phyloP scores from a whole-genome alignment of 805 yeast genomes.

The Ogataea pilisensis region DNA sequence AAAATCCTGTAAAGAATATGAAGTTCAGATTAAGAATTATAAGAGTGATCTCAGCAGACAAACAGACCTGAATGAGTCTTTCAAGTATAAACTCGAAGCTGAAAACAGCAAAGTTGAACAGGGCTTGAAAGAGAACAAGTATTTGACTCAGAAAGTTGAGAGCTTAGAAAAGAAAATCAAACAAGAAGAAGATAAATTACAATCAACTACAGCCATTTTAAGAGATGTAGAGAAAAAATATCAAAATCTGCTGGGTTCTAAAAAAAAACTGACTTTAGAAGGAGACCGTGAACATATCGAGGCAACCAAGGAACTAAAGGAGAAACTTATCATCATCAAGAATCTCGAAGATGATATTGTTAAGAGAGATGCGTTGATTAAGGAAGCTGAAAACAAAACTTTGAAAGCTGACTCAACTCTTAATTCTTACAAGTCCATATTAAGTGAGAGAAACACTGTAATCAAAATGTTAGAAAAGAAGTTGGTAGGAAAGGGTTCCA shows the following conservation, averaged over 20 bases:
- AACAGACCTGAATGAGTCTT: background rate
- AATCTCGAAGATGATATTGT: background rate
- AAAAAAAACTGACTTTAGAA: background rate
- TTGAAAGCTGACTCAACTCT: no score
- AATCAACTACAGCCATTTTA: background rate
- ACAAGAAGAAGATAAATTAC: background rate
- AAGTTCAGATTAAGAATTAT: conserved; percentile 2
- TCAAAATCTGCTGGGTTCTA: background rate
- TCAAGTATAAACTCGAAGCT: background rate
- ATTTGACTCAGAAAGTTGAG: conserved; percentile 2
- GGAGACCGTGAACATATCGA: background rate
- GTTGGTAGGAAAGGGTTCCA: no score
- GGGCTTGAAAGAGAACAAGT: background rate
- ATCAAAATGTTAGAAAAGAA: no score
- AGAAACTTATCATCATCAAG: no score
- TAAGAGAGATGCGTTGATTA: background rate
- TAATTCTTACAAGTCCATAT: no score
- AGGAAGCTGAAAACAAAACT: background rate
- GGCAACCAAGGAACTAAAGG: background rate
- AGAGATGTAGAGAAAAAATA: background rate
- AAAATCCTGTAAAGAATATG: background rate
- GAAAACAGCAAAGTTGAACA: background rate
- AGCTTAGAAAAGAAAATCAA: background rate
- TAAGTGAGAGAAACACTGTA: no score
- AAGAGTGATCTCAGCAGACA: background rate